phyloP scores from a whole-genome alignment of 2,329 filamentous ascomycete genomes.

The Penicillium sp. region DNA sequence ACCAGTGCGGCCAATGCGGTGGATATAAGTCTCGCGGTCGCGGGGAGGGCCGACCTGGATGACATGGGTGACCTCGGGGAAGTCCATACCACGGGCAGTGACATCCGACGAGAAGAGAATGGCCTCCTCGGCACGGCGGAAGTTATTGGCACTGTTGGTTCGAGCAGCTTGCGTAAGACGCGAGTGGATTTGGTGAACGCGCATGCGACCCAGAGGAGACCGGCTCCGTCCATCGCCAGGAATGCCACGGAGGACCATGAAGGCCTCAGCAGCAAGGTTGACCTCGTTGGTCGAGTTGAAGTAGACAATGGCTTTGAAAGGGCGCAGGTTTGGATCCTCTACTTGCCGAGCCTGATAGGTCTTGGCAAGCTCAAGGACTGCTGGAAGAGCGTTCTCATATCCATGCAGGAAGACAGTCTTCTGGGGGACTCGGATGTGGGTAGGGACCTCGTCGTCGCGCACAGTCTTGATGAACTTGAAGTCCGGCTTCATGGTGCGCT shows the following conservation, averaged over 20 bases:
- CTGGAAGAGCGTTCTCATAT: conserved; percentile 75
- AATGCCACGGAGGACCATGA: conserved; percentile 51
- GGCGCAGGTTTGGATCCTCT: conserved; percentile 46
- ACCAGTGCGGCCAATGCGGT: conserved; percentile 74
- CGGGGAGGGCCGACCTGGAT: conserved; percentile 69
- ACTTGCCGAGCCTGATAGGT: conserved; percentile 55
- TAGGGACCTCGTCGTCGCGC: conserved; percentile 74
- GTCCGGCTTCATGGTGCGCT: conserved; percentile 72
- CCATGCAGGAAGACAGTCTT: conserved; percentile 66
- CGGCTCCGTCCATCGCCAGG: conserved; percentile 13
- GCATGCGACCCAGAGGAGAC: conserved; percentile 35
- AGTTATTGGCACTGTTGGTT: conserved; percentile 69
- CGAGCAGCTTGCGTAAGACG: conserved; percentile 70
- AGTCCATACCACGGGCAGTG: conserved; percentile 80
- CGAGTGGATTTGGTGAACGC: conserved; percentile 70
- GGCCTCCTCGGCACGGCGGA: conserved; percentile 64
- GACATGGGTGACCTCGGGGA: conserved; percentile 77
- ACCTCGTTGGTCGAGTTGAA: conserved; percentile 78
- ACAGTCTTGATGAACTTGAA: conserved; percentile 95
- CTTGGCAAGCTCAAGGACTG: conserved; percentile 73
- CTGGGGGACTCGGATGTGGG: conserved; percentile 83
- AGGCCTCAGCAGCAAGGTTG: conserved; percentile 62
- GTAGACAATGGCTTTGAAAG: conserved; percentile 97
- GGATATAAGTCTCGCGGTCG: conserved; percentile 71
- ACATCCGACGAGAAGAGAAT: conserved; percentile 79